Base-by-base conservation (phyloP, 768 basidiomycete genomes). In the Leucogyrophana mollusca region DNA sequence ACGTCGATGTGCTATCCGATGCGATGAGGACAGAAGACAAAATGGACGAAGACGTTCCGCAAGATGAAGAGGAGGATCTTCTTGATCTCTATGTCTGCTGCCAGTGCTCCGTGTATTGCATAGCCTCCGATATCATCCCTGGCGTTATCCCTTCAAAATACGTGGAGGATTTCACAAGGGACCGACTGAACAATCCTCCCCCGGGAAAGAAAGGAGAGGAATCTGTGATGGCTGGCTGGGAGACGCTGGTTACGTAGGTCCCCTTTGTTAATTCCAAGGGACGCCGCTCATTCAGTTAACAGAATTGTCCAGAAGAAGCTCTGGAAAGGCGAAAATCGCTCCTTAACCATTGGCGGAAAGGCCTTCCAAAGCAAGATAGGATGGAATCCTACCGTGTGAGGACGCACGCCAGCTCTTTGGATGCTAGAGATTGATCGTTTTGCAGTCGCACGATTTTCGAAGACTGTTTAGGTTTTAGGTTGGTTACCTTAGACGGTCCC, bases 71-170 rank as follows among this genome's bases (percentile, higher is more conserved):
- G 53, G 82, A 78, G 18, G 79, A 74, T 47, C 62, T 87, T 22
- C 68, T 92, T 34, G 88, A 92, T 62, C 72, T 91, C 22, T 92
- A 87, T 57, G 70, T 90, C 36, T 93, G 90, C 61, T 92, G 90
- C 57, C 90, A 90, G 58, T 93, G 90, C 62, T 83, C 82, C 18
- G 65, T 85, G 52, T 87, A 85, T 58, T 81, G 84, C 54, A 72
- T 89, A 32, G 83, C 79, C 1, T 88, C 85, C 18, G 73, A 77
- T 13, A 69, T 84, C 42, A 82, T 91, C 38, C 80, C 88, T 30
- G 90, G 87, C 4, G 82, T 92, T 34, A 73, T 93, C 48, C 80
- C 85, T 7, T 65, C 71, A 39, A 78, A 77, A 52, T 67, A 76
- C 46, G 65, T 87, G 54, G 81, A 88, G 24, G 82, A 82, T 48